Percentiles rank a stretch among this genome's conserved stretches.
These are phyloP conservation scores for Talaromyces rugulosus DNA, from an alignment of 2,329 filamentous ascomycete genomes.

Conservation along the genomic window DNA sequence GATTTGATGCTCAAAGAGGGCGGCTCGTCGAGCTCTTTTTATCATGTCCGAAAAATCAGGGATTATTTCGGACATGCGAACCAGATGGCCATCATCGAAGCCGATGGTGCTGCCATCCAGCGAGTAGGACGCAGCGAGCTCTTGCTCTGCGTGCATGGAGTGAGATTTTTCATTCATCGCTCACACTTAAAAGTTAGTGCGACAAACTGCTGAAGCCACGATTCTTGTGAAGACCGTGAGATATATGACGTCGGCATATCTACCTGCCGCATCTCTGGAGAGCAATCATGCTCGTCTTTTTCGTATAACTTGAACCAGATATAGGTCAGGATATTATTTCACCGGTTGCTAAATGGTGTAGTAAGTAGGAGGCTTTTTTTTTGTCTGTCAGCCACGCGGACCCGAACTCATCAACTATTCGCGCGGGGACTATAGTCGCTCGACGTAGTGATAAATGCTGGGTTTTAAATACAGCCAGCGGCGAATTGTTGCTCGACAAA, in stretches of 20 bases:
- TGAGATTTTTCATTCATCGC: background rate
- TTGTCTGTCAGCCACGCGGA: background rate
- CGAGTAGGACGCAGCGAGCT: background rate
- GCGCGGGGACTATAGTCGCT: background rate
- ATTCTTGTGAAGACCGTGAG: background rate
- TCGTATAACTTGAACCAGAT: background rate
- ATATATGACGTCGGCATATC: background rate
- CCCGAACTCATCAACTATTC: background rate
- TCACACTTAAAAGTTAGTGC: background rate
- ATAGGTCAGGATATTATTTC: background rate
- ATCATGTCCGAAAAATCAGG: constrained; percentile 17
- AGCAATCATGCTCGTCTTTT: background rate
- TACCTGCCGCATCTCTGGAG: background rate
- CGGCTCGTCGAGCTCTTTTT: constrained; percentile 1
- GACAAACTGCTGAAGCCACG: background rate
- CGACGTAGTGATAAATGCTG: background rate
- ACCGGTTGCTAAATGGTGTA: background rate
- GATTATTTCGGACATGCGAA: constrained; percentile 30
- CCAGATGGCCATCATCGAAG: constrained; percentile 23
- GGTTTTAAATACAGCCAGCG: background rate
- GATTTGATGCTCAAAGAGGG: constrained; percentile 15
- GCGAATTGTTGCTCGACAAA: background rate
- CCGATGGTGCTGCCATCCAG: constrained; percentile 24
- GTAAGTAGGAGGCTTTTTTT: background rate
- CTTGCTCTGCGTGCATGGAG: background rate